Evolutionary conservation across 1,284 basidiomycete genomes (phyloP), one percentile per base, ranked within the genome.

Genomic region (Agaricales sp.): DNA sequence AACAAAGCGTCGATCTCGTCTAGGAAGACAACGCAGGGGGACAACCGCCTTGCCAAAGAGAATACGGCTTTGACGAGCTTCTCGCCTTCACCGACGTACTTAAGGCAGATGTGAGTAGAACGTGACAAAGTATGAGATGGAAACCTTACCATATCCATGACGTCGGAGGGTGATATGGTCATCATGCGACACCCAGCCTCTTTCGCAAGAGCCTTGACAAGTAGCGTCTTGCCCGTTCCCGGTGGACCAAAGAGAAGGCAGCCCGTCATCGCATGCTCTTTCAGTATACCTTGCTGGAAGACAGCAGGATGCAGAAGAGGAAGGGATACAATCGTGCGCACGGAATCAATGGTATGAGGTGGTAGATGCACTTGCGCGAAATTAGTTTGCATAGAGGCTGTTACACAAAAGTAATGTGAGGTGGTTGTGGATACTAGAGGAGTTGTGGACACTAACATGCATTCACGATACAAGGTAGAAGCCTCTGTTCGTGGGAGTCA

Each of bases 1-100:
- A 97, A 93, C 1, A 98, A 74, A 1, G 90, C 90, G 61, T 98
- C 94, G 49, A 97, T 89, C 65, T 98, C 94, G 64, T 98, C 94
- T 53, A 98, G 74, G 68, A 98, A 98, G 48, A 98, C 80, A 48
- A 98, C 92, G 57, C 92, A 95, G 1, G 94, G 94, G 1, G 92
- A 88, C 14, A 96, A 68, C 38, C 80, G 77, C 23, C 92, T 78
- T 2, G 94, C 94, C 24, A 97, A 77, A 35, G 85, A 82, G 67
- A 98, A 98, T 4, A 95, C 83, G 1, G 92, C 87, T 50, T 84
- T 82, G 43, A 97, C 89, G 38, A 96, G 83, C 62, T 96, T 94
- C 63, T 98, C 94, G 39, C 91, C 92, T 71, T 97, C 93, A 26
- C 91, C 91, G 25, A 93, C 88, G 65, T 92, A 95, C 90, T 90